Base-by-base conservation (phyloP, 805 yeast genomes). In the Yarrowia deformans region DNA sequence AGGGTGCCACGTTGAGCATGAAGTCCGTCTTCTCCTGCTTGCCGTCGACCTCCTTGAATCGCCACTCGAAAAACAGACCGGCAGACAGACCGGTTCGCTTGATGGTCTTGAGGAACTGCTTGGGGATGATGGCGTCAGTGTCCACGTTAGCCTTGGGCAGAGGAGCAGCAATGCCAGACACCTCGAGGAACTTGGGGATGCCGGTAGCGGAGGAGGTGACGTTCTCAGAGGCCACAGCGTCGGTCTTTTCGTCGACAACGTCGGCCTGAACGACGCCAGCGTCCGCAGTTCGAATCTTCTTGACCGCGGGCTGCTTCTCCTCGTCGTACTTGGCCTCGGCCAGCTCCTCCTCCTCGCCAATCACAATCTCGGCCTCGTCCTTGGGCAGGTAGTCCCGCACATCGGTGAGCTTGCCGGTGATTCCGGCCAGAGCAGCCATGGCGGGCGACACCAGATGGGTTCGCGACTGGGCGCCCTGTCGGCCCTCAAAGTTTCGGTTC, bases 351-450 rank as follows among this genome's bases (percentile, higher is more conserved):
- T 70, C 73, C 34, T 74, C 70, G 60, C 81, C 81, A 52, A 80
- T 82, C 3, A 79, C 76, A 48, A 78, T 76, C 19, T 72, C 73
- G 18, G 79, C 74, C 18, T 77, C 76, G 42, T 76, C 77, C 71
- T 84, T 81, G 80, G 86, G 90, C 70, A 87, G 82, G 79, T 85
- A 91, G 69, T 91, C 89, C 81, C 99, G 89, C 74, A 93, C 93
- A 78, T 95, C 99, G 56, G 90, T 85, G 75, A 95, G 88, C 76
- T 89, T 92, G 73, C 99, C 99, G 69, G 85, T 85, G 74, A 95
- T 88, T 75, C 93, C 97, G 19, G 99, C 98, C 23, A 98, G 98
- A 40, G 99, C 99, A 60, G 99, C 99, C 99, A 95, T 95, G 29
- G 97, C 97, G 48, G 99, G 99, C 14, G 97, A 91, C 97, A 94